Percentiles rank a stretch among this genome's conserved stretches.
These are phyloP conservation scores for Ceratobasidium theobromae DNA, from an alignment of 1,284 basidiomycete genomes.

Conservation along the genomic window DNA sequence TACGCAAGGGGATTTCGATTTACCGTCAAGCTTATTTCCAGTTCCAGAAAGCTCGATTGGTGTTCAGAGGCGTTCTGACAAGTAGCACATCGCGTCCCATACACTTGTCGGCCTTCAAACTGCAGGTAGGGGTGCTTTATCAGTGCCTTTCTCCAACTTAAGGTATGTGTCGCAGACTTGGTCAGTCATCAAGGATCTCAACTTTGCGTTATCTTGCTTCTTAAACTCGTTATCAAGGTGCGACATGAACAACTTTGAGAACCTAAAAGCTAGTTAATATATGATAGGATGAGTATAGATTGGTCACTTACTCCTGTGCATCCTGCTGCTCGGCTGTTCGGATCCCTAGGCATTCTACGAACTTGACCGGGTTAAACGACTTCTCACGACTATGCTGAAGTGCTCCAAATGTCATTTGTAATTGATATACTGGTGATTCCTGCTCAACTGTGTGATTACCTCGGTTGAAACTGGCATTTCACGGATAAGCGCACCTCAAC, in stretches of 20 bases:
- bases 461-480: slow-evolving; percentile 43
- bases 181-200: slow-evolving; percentile 67
- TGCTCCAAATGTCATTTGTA: slow-evolving; percentile 63
- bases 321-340: slow-evolving; percentile 86
- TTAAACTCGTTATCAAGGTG: slow-evolving; percentile 82
- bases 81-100: slow-evolving; percentile 70
- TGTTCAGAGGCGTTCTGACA: slow-evolving; percentile 71
- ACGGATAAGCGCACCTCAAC: slow-evolving; percentile 43
- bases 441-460: slow-evolving; percentile 5
- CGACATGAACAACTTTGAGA: slow-evolving; percentile 90
- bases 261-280: slow-evolving; percentile 52
- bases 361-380: slow-evolving; percentile 77
- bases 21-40: slow-evolving; percentile 82
- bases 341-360: slow-evolving; percentile 80
- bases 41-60: slow-evolving; percentile 71
- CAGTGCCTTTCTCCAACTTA: not conserved
- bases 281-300: not conserved
- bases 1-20: not conserved
- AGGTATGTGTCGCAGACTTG: slow-evolving; percentile 56
- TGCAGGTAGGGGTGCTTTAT: slow-evolving; percentile 42
- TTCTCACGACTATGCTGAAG: slow-evolving; percentile 69
- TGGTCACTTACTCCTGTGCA: slow-evolving; percentile 76
- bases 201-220: slow-evolving; percentile 62
- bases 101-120: slow-evolving; percentile 84
- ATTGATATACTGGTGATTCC: slow-evolving; percentile 46